Evolutionary conservation across 352 stramenopile species (phyloP).

Genomic region (Phytophthora crassamura): DNA sequence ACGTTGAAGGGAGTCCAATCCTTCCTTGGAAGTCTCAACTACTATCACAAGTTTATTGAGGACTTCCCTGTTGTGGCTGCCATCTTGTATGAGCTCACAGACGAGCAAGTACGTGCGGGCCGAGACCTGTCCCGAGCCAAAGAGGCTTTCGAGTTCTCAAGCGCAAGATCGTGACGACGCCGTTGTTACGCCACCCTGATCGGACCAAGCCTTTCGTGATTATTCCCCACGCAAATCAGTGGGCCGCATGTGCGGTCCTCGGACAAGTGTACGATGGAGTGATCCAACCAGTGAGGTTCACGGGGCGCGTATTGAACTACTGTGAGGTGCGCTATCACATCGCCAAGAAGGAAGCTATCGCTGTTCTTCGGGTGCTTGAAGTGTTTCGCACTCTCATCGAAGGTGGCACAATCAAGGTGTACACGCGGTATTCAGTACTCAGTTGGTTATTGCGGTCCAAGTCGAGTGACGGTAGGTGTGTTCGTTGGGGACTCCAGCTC

Average conservation of each 20-base stretch:
- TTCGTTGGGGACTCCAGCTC: not conserved
- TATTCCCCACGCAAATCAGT: not conserved
- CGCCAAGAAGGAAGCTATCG: slow-evolving; percentile 1
- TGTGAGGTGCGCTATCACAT: not conserved
- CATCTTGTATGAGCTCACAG: not conserved
- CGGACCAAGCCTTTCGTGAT: not conserved
- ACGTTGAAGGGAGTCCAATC: not conserved
- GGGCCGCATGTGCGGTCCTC: not conserved
- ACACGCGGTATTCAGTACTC: slow-evolving; percentile 6
- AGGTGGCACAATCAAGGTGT: not conserved
- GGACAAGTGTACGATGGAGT: not conserved
- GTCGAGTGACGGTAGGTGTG: not conserved
- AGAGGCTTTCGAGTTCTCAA: slow-evolving; percentile 1
- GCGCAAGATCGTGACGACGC: not conserved
- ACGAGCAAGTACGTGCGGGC: not conserved
- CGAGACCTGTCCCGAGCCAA: not conserved
- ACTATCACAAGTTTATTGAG: slow-evolving; percentile 8
- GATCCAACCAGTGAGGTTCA: not conserved
- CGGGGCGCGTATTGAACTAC: not conserved
- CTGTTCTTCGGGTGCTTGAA: not conserved
- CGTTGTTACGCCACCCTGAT: not conserved
- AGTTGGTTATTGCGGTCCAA: slow-evolving; percentile 7
- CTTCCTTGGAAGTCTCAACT: not conserved
- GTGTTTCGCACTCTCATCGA: not conserved
- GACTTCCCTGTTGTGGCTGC: not conserved